Base-by-base conservation (phyloP, 805 yeast genomes). In the Candida xyloterini region DNA sequence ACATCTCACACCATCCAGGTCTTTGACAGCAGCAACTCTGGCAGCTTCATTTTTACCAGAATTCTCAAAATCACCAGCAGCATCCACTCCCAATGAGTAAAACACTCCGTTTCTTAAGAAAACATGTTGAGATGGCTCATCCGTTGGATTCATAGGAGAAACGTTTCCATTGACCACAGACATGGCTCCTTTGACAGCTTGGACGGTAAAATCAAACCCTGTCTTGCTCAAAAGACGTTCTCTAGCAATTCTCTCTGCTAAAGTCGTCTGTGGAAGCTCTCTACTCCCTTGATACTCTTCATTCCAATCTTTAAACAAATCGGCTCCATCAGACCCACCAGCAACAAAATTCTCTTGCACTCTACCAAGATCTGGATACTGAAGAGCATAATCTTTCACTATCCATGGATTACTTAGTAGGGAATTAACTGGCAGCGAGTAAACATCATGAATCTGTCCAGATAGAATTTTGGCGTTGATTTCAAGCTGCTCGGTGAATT, bases 1-100 rank as follows among this genome's bases (percentile, higher is more conserved):
- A 44, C 75, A 72, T 53, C 75, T 79, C 32, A 88, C 75, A 18
- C 90, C 82, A 25, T 74, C 74, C 39, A 91, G 66, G 63, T 93
- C 99, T 65, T 85, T 90, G 37, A 76, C 73, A 9, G 81, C 76
- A 18, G 93, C 78, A 43, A 81, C 84, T 52, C 93, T 74, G 4
- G 96, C 89, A 44, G 96, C 96, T 47, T 78, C 89, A 52, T 82
- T 77, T 16, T 95, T 95, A 43, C 96, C 96, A 33, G 76, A 67
- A 2, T 65, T 65, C 24, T 69, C 74, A 56, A 82, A 87, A 23
- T 73, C 69, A 14, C 88, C 90, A 14, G 78, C 63, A 6, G 81
- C 78, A 49, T 83, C 90, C 37, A 76, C 72, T 33, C 89, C 93
- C 35, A 71, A 78, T 2, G 95, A 85, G 67, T 85, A 91, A 63